Evolutionary conservation across 1,139 yeast species (phyloP).

Genomic region (Debaryomyces nepalensis): DNA sequence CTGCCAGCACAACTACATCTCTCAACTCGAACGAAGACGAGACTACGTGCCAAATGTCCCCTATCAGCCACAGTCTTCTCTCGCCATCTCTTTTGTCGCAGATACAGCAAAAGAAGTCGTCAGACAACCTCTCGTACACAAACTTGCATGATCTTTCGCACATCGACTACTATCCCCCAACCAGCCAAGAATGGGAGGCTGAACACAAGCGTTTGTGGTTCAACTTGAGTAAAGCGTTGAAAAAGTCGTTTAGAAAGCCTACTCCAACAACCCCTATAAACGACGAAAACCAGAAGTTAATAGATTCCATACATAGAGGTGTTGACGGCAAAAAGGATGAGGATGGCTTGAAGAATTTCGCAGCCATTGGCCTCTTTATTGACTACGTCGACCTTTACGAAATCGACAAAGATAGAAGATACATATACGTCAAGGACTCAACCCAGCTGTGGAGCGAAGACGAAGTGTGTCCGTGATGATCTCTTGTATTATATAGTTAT

Average conservation of each 20-base stretch:
- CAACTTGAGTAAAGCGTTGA: conserved; percentile 57
- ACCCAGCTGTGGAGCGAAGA: conserved; percentile 73
- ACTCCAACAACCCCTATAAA: conserved; percentile 64
- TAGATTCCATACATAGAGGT: conserved; percentile 78
- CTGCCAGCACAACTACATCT: conserved; percentile 5
- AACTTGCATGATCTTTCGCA: conserved; percentile 31
- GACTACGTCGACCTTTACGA: conserved; percentile 76
- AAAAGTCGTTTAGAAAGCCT: conserved; percentile 73
- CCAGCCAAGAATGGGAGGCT: conserved; percentile 62
- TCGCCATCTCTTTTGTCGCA: conserved; percentile 12
- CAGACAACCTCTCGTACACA: conserved; percentile 32
- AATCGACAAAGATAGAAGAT: conserved; percentile 60
- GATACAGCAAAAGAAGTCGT: conserved; percentile 18
- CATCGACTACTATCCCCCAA: conserved; percentile 50
- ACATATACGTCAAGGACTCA: conserved; percentile 55
- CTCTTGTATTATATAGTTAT: conserved; percentile 2
- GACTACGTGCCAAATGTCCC: conserved; percentile 9
- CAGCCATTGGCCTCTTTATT: conserved; percentile 69
- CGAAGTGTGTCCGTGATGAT: conserved; percentile 70
- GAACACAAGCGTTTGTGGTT: conserved; percentile 73
- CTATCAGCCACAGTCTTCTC: conserved; percentile 12
- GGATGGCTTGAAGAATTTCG: conserved; percentile 70
- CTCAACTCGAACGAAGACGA: not conserved
- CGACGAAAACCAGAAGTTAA: conserved; percentile 56
- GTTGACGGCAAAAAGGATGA: conserved; percentile 80